Conservation (phyloP, 352 stramenopile genomes). For the Pythium pectinolyticum region DNA sequence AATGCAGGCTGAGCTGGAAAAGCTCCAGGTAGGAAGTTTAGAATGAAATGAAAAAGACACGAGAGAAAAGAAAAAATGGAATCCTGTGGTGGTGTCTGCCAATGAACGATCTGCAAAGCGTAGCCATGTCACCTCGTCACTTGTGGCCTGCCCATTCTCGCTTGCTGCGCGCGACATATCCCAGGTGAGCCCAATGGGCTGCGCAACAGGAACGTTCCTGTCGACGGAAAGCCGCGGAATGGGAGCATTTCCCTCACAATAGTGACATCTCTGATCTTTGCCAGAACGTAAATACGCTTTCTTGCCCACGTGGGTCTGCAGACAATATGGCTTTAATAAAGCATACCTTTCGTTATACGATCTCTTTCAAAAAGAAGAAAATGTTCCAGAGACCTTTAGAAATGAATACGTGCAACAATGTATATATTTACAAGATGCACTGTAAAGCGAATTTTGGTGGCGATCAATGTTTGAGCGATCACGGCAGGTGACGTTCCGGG, state of each 20-base stretch:
- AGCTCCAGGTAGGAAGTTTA: not conserved
- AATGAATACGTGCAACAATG: no score
- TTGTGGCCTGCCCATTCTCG: not conserved
- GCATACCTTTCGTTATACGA: no score
- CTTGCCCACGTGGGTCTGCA: no score
- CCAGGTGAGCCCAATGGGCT: constrained; percentile 11
- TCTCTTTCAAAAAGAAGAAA: no score
- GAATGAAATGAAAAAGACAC: not conserved
- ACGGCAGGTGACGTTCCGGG: not conserved
- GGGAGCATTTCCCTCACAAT: constrained; percentile 8
- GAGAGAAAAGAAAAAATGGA: not conserved
- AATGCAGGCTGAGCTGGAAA: constrained; percentile 40
- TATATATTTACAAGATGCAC: not conserved
- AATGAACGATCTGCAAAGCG: not conserved
- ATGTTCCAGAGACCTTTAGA: no score
- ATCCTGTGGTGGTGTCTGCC: not conserved
- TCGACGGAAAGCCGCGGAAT: constrained; percentile 5
- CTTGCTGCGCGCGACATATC: not conserved
- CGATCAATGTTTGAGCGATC: not conserved
- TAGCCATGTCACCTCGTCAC: constrained; percentile 1
- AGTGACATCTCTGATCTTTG: constrained; percentile 17
- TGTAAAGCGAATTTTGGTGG: not conserved
- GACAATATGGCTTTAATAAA: no score
- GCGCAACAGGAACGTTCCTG: constrained; percentile 15
- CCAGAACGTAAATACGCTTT: constrained; percentile 4